These are phyloP conservation scores for Pterocarpus santalinus DNA, from an alignment of 306 rosid species.

Conservation along the genomic window DNA sequence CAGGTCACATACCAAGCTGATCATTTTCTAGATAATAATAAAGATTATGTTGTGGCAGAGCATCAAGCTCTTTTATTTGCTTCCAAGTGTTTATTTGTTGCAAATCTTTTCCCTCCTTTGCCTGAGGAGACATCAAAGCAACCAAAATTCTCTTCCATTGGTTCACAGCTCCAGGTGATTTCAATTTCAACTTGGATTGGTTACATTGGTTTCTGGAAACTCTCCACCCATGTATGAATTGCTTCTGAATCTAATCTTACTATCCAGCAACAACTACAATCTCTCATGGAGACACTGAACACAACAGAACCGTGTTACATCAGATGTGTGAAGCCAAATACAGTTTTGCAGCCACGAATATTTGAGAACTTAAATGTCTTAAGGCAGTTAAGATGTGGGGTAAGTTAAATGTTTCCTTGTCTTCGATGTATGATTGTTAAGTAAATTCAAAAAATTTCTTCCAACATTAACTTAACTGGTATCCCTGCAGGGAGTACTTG, in stretches of 20 bases:
- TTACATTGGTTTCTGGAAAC: slow-evolving; percentile 32
- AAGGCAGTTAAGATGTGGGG: slow-evolving; percentile 91
- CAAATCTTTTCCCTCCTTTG: slow-evolving; percentile 82
- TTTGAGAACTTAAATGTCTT: slow-evolving; percentile 85
- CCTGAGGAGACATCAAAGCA: slow-evolving; percentile 87
- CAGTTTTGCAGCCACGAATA: slow-evolving; percentile 88
- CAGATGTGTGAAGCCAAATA: slow-evolving; percentile 91
- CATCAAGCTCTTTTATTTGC: slow-evolving; percentile 84
- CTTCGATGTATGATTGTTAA: slow-evolving; percentile 18
- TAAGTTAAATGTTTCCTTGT: slow-evolving; percentile 49
- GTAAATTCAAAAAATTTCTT: slow-evolving; percentile 6
- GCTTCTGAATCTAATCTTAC: slow-evolving; percentile 45
- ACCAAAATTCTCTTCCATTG: slow-evolving; percentile 87
- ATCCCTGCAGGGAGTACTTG: slow-evolving; percentile 84
- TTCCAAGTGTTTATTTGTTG: slow-evolving; percentile 75
- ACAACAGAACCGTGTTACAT: slow-evolving; percentile 93
- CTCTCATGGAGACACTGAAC: slow-evolving; percentile 86
- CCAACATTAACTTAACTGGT: slow-evolving; percentile 21
- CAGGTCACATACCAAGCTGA: slow-evolving; percentile 91
- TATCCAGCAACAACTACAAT: slow-evolving; percentile 85
- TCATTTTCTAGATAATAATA: slow-evolving; percentile 84
- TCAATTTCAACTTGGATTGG: neutral
- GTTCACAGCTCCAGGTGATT: slow-evolving; percentile 78
- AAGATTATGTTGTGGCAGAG: slow-evolving; percentile 91
- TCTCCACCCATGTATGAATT: slow-evolving; percentile 43